phyloP scores from a whole-genome alignment of 768 basidiomycete species.

The Hericium alpestre region DNA sequence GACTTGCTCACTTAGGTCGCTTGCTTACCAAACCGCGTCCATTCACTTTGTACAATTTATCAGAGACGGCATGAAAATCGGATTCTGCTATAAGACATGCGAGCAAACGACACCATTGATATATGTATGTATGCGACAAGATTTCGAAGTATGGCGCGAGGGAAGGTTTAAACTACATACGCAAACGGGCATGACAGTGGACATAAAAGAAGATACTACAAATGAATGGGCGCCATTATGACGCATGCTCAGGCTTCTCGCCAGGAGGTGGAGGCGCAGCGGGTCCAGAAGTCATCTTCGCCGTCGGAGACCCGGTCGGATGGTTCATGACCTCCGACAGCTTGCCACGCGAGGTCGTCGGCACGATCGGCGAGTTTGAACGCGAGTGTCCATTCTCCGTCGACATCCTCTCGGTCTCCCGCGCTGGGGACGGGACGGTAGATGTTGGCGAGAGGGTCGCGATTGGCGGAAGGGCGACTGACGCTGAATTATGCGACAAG shows the following conservation, averaged over 20 bases:
- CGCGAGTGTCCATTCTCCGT: conserved; percentile 31
- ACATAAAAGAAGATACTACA: too few species aligned
- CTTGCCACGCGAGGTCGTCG: conserved; percentile 44
- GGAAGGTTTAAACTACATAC: too few species aligned
- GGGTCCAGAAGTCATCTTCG: conserved; percentile 30
- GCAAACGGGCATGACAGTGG: too few species aligned
- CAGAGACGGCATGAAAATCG: too few species aligned
- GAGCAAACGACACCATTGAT: too few species aligned
- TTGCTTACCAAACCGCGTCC: too few species aligned
- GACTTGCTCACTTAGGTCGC: too few species aligned
- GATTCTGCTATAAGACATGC: too few species aligned
- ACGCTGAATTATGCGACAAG: conserved; percentile 28
- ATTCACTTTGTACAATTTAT: too few species aligned
- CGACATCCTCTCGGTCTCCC: conserved; percentile 42
- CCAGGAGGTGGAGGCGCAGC: conserved; percentile 39
- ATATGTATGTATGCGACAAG: too few species aligned
- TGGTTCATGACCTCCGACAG: conserved; percentile 41
- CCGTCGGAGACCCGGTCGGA: conserved; percentile 32
- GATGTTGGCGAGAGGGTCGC: conserved; percentile 56
- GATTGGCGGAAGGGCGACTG: conserved; percentile 59
- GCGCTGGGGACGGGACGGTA: conserved; percentile 40
- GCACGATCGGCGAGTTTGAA: conserved; percentile 19
- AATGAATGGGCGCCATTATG: not conserved
- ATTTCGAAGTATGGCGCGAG: too few species aligned
- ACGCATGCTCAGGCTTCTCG: not conserved